Conservation (phyloP, 2,329 filamentous ascomycete genomes). For the Colletotrichum noveboracense region DNA sequence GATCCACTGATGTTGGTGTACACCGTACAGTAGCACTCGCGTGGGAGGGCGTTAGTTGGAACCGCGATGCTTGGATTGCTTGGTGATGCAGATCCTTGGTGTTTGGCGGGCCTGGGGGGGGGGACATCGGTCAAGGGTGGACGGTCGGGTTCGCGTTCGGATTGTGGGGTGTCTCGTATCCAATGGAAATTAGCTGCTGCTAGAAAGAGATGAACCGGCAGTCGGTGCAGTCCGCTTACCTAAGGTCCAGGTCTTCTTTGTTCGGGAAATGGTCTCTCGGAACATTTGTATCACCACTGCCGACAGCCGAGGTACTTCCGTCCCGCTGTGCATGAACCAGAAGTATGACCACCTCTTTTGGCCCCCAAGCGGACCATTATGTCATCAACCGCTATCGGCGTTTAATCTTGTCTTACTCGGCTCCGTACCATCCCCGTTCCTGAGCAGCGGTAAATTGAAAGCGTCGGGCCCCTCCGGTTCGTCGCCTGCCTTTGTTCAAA, state of each 20-base stretch:
- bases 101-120: not conserved
- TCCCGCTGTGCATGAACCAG: not conserved
- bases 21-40: not conserved
- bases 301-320: not conserved
- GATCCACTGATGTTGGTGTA: not conserved
- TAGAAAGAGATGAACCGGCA: not conserved
- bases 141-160: constrained; percentile 10
- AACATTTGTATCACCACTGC: not conserved
- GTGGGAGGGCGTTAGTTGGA: not conserved
- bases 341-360: not conserved
- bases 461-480: not conserved
- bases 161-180: not conserved
- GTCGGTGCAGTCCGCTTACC: not conserved
- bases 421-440: not conserved
- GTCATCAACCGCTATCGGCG: not conserved
- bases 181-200: not conserved
- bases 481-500: not conserved
- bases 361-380: not conserved
- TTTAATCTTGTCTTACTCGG: not conserved
- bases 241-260: not conserved
- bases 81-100: constrained; percentile 2
- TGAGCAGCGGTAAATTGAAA: not conserved
- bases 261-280: not conserved
- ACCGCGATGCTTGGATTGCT: not conserved
- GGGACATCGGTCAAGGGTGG: not conserved